phyloP scores from a whole-genome alignment of 805 yeast genomes.

The Phaffomyces thermotolerans region DNA sequence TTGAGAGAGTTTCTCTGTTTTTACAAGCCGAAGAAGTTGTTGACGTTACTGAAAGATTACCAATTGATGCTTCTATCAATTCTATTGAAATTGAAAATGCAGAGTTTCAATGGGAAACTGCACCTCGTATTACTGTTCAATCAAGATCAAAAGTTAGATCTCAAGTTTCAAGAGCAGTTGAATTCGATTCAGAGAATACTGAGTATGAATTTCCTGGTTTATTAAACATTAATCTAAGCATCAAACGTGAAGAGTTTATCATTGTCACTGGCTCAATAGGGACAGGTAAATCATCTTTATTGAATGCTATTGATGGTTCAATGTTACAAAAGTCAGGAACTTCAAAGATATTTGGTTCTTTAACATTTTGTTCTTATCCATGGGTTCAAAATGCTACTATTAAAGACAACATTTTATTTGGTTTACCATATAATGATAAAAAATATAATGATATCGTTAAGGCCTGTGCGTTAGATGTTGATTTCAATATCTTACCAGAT shows the following conservation, averaged over 20 bases:
- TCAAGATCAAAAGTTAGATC: constrained; percentile 1
- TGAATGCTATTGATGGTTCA: constrained; percentile 64
- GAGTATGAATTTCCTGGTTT: constrained; percentile 33
- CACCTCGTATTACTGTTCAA: constrained; percentile 13
- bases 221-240: constrained; percentile 41
- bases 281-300: constrained; percentile 70
- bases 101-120: constrained; percentile 48
- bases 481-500: constrained; percentile 58
- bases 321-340: constrained; percentile 53
- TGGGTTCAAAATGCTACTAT: constrained; percentile 84
- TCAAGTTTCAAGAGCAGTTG: constrained; percentile 1
- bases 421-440: constrained; percentile 42
- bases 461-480: constrained; percentile 63
- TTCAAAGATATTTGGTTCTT: constrained; percentile 45
- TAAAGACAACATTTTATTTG: constrained; percentile 67
- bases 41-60: constrained; percentile 20
- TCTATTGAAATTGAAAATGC: constrained; percentile 41
- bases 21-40: constrained; percentile 36
- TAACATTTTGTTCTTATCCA: constrained; percentile 54
- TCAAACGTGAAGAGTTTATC: constrained; percentile 61
- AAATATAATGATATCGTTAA: constrained; percentile 48
- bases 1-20: constrained; percentile 42
- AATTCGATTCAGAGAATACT: no score
- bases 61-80: constrained; percentile 33
- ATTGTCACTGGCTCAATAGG: constrained; percentile 78